Evolutionary conservation across 352 stramenopile species (phyloP).

Genomic region (Phytophthora foliorum): DNA sequence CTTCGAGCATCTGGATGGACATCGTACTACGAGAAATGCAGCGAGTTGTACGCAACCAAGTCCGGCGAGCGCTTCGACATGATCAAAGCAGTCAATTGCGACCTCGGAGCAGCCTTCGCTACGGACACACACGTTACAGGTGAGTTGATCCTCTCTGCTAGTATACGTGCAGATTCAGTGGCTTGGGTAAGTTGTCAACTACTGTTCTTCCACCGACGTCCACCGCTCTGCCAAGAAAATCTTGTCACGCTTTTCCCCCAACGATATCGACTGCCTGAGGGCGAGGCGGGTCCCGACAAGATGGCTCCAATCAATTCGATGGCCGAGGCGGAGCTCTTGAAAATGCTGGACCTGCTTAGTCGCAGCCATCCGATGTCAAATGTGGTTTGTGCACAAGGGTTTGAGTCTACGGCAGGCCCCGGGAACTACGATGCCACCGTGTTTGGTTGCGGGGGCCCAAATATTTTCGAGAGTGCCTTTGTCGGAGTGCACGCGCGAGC

Average conservation of each 20-base stretch:
- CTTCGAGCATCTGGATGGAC: slow-evolving; percentile 47
- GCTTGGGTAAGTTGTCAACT: slow-evolving; percentile 69
- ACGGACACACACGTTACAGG: slow-evolving; percentile 14
- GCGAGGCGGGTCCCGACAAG: slow-evolving; percentile 22
- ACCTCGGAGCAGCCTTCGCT: slow-evolving; percentile 18
- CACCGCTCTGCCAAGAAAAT: slow-evolving; percentile 65
- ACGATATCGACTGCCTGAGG: slow-evolving; percentile 51
- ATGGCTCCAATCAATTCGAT: slow-evolving; percentile 53
- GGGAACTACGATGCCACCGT: slow-evolving; percentile 34
- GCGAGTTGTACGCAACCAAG: slow-evolving; percentile 39
- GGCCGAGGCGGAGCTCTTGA: slow-evolving; percentile 59
- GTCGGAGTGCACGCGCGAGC: slow-evolving; percentile 47
- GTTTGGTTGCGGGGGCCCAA: slow-evolving; percentile 61
- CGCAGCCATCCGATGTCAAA: slow-evolving; percentile 46
- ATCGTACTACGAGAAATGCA: slow-evolving; percentile 44
- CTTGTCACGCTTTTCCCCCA: slow-evolving; percentile 59
- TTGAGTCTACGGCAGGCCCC: slow-evolving; percentile 43
- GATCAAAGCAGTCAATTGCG: slow-evolving; percentile 40
- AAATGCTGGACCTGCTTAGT: slow-evolving; percentile 58
- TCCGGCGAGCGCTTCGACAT: slow-evolving; percentile 36
- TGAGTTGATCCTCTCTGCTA: slow-evolving; percentile 54
- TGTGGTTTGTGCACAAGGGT: slow-evolving; percentile 57
- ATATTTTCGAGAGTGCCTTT: slow-evolving; percentile 45
- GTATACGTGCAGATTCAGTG: slow-evolving; percentile 57
- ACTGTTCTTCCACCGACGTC: slow-evolving; percentile 57